Evolutionary conservation across 108 stramenopile species (phyloP).

Genomic region (Skeletonema tropicum): DNA sequence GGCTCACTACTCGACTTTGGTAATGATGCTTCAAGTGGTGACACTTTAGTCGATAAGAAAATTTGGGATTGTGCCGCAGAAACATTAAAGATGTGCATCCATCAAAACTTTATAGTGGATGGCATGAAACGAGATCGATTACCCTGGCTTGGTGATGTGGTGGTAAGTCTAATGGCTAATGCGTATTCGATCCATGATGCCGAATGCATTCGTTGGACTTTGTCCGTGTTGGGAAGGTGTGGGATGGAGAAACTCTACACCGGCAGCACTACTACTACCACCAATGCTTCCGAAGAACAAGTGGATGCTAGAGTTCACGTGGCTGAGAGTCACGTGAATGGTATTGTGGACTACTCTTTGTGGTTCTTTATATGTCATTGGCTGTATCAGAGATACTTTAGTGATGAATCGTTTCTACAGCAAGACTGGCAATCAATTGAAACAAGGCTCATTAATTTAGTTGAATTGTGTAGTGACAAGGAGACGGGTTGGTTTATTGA

Average conservation of each 20-base stretch:
- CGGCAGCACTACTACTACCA: neutral
- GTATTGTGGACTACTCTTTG: conserved; percentile 48
- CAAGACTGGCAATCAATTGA: conserved; percentile 37
- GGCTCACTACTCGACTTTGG: conserved; percentile 1
- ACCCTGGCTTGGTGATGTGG: conserved; percentile 51
- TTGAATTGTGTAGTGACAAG: conserved; percentile 24
- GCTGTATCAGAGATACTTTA: conserved; percentile 47
- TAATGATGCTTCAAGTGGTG: neutral
- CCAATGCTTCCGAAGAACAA: neutral
- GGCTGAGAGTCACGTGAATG: conserved; percentile 41
- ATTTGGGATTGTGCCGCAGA: conserved; percentile 39
- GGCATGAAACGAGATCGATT: conserved; percentile 54
- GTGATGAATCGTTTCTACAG: conserved; percentile 31
- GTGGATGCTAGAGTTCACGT: neutral
- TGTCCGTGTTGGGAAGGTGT: conserved; percentile 45
- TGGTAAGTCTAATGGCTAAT: conserved; percentile 40
- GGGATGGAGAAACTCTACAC: conserved; percentile 21
- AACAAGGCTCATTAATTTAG: conserved; percentile 17
- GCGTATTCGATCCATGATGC: conserved; percentile 22
- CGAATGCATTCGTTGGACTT: conserved; percentile 32
- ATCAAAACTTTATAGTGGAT: conserved; percentile 45
- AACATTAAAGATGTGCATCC: conserved; percentile 37
- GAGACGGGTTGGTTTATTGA: conserved; percentile 26
- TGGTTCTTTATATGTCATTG: conserved; percentile 47
- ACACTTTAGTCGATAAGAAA: conserved; percentile 5